phyloP scores from a whole-genome alignment of 257 asterid genomes.

The Gentiana dahurica region DNA sequence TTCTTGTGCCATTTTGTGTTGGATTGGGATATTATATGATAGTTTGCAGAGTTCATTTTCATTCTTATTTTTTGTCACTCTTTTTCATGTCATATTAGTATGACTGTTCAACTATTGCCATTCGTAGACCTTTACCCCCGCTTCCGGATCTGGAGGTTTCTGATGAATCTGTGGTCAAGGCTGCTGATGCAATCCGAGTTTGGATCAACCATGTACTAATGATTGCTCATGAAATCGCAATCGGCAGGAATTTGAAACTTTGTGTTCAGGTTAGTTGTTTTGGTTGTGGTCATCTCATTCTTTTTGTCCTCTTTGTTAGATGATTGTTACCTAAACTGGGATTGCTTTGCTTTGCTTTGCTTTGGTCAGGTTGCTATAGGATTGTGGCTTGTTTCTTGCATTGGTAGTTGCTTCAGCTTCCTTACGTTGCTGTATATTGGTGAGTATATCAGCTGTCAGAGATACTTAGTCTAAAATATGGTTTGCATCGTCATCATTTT shows the following conservation, averaged over 20 bases:
- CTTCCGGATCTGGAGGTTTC: constrained; percentile 76
- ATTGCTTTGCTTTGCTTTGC: constrained; percentile 6
- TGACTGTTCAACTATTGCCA: constrained; percentile 10
- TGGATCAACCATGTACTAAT: constrained; percentile 49
- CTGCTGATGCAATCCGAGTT: constrained; percentile 59
- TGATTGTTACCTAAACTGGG: constrained; percentile 1
- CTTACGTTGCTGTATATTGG: constrained; percentile 66
- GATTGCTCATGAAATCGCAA: constrained; percentile 63
- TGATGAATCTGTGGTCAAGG: constrained; percentile 54
- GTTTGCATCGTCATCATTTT: background rate
- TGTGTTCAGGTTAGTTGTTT: constrained; percentile 47
- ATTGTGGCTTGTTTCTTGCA: constrained; percentile 60
- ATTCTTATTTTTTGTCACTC: background rate
- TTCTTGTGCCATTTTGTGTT: too few relatives aligned
- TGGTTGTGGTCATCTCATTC: constrained; percentile 9
- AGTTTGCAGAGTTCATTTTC: background rate
- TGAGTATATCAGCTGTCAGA: constrained; percentile 21
- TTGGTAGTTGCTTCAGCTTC: constrained; percentile 71
- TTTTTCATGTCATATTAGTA: too few relatives aligned
- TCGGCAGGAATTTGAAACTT: constrained; percentile 53
- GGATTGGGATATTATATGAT: constrained; percentile 1
- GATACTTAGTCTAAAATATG: background rate
- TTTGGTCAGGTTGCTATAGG: constrained; percentile 50
- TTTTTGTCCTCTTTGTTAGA: constrained; percentile 3
- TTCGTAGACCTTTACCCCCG: constrained; percentile 82